Evolutionary conservation across 495 filamentous ascomycete genomes (phyloP), one percentile per base, ranked within the genome.

Genomic region (Trichodelitschia bisporula): DNA sequence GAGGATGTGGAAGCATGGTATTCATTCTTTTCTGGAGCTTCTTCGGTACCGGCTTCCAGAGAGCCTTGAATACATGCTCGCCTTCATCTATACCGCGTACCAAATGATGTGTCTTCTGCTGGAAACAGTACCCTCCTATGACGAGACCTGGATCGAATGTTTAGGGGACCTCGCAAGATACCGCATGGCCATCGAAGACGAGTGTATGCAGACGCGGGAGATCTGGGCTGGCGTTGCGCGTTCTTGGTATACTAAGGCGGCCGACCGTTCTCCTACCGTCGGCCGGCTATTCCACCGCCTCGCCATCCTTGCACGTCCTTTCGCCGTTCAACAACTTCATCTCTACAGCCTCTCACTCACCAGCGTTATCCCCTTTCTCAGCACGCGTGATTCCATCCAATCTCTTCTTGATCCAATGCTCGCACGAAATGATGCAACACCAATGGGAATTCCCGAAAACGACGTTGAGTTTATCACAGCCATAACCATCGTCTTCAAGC

Each of bases 111-210:
- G 73, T 0, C 46, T 84, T 3, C 53, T 86, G 0, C 62, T 73
- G 32, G 77, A 84, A 42, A 80, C 72, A 0, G 72, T 82, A 0
- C 61, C 71, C 2, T 51, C 59, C 0, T 90, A 82, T 41, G 62
- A 73, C 36, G 75, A 83, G 28, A 89, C 74, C 0, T 92, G 83
- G 82, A 75, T 90, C 15, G 82, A 92, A 38, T 90, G 78, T 40
- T 55, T 92, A 0, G 79, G 79, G 0, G 78, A 86, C 45, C 48
- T 89, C 2, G 72, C 65, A 0, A 49, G 69, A 19, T 76, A 75
- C 31, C 54, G 69, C 0, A 82, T 84, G 74, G 75, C 75, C 1
- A 69, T 83, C 17, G 74, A 84, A 43, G 71, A 80, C 29, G 58
- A 63, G 19, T 66, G 79, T 31, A 50, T 69, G 13, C 51, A 60